phyloP scores from a whole-genome alignment of 83 land plant species.

The Picea mariana region DNA sequence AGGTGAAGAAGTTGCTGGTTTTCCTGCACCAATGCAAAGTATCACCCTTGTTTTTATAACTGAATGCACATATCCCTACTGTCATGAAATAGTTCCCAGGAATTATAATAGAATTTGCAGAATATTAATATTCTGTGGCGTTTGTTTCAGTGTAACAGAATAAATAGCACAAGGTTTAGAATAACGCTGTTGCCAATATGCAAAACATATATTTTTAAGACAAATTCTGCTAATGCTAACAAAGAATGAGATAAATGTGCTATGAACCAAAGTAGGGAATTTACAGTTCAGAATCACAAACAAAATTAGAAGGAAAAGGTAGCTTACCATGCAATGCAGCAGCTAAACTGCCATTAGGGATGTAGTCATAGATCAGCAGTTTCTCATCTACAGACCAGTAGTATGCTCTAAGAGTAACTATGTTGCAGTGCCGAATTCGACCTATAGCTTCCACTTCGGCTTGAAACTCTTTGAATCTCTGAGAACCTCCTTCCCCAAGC shows the following conservation, averaged over 20 bases:
- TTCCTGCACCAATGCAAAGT: conserved; percentile 5
- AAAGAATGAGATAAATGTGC: not conserved
- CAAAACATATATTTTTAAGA: not conserved
- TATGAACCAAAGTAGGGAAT: not conserved
- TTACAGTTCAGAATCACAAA: too few relatives aligned
- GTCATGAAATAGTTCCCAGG: not conserved
- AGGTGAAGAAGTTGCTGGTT: conserved; percentile 33
- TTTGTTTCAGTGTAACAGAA: too few relatives aligned
- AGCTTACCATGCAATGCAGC: conserved; percentile 71
- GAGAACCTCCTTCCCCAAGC: conserved; percentile 78
- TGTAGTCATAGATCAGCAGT: conserved; percentile 81
- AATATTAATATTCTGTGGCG: not conserved
- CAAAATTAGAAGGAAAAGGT: not conserved
- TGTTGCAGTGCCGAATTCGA: conserved; percentile 68
- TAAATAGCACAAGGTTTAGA: too few relatives aligned
- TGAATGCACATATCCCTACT: not conserved
- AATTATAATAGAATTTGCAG: not conserved
- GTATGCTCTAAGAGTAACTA: conserved; percentile 69
- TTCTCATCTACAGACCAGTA: conserved; percentile 88
- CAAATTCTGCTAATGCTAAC: not conserved
- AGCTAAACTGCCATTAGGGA: conserved; percentile 70
- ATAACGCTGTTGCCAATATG: too few relatives aligned
- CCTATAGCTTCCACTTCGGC: conserved; percentile 73
- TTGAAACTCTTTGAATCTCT: conserved; percentile 71
- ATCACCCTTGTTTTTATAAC: not conserved